Conservation (phyloP, 2,329 filamentous ascomycete genomes). For the Blastomyces emzantsi region DNA sequence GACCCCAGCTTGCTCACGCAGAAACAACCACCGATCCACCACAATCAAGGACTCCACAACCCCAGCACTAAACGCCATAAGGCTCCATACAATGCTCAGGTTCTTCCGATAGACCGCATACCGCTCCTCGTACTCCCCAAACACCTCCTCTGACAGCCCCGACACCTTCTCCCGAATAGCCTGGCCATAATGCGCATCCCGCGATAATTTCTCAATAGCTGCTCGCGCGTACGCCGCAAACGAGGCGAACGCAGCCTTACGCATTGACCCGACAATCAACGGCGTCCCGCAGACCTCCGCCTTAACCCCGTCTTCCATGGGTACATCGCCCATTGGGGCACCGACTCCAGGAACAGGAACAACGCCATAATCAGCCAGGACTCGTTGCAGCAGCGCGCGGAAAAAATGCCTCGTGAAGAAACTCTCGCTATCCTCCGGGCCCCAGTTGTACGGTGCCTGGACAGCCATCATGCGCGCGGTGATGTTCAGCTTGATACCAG, state of each 20-base stretch:
- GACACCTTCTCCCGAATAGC: constrained; percentile 58
- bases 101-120: constrained; percentile 66
- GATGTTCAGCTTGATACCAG: constrained; percentile 78
- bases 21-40: constrained; percentile 77
- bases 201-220: constrained; percentile 63
- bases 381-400: constrained; percentile 77
- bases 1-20: constrained; percentile 69
- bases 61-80: constrained; percentile 92
- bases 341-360: constrained; percentile 48
- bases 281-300: constrained; percentile 49
- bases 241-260: constrained; percentile 67
- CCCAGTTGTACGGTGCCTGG: constrained; percentile 92
- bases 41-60: constrained; percentile 88
- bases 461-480: constrained; percentile 98
- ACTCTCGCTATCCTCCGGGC: constrained; percentile 62
- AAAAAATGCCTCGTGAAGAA: constrained; percentile 95
- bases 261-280: constrained; percentile 76
- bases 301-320: constrained; percentile 16
- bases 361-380: constrained; percentile 80
- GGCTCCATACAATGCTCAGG: constrained; percentile 76
- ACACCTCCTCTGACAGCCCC: constrained; percentile 63
- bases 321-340: constrained; percentile 20
- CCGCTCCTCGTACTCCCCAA: constrained; percentile 57
- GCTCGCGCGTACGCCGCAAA: constrained; percentile 72
- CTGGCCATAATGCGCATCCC: constrained; percentile 51